Base-by-base conservation (phyloP, 768 basidiomycete genomes). In the Trametes villosa region DNA sequence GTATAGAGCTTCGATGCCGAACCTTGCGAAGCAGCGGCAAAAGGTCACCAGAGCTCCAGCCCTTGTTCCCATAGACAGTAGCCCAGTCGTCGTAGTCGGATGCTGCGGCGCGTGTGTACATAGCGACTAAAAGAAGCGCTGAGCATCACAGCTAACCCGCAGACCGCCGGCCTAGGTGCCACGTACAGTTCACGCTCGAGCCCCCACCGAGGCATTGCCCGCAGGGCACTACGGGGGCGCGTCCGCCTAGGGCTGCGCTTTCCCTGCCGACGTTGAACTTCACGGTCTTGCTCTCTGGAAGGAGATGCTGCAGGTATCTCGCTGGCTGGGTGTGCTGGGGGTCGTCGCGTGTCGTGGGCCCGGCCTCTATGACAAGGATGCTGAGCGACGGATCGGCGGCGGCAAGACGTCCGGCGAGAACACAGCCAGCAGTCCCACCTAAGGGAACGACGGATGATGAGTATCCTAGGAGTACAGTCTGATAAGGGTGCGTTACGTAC, bases 21-120 rank as follows among this genome's bases (percentile, higher is more conserved):
- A 62, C 70, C 77, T 86, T 85, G 55, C 75, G 79, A 29, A 85
- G 60, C 13, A 86, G 71, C 0, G 86, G 85, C 36, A 86, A 79
- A 7, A 88, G 63, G 38, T 83, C 73, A 53, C 77, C 75, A 0
- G 83, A 80, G 4, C 83, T 74, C 86, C 86, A 88, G 1, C 85
- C 86, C 8, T 78, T 68, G 65, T 86, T 86, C 2, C 77, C 77
- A 30, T 81, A 68, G 0, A 77, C 68, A 2, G 52, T 63, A 34
- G 80, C 80, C 86, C 85, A 86, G 54, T 82, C 81, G 62, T 88
- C 83, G 49, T 82, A 86, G 65, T 88, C 86, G 0, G 84, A 86
- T 3, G 84, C 81, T 9, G 83, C 70, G 20, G 83, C 80, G 20
- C 86, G 79, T 1, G 78, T 80, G 55, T 85, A 86, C 75, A 81